phyloP scores from a whole-genome alignment of 202 grass and related monocot genomes.

The Bolboschoenoplectus hybrid region DNA sequence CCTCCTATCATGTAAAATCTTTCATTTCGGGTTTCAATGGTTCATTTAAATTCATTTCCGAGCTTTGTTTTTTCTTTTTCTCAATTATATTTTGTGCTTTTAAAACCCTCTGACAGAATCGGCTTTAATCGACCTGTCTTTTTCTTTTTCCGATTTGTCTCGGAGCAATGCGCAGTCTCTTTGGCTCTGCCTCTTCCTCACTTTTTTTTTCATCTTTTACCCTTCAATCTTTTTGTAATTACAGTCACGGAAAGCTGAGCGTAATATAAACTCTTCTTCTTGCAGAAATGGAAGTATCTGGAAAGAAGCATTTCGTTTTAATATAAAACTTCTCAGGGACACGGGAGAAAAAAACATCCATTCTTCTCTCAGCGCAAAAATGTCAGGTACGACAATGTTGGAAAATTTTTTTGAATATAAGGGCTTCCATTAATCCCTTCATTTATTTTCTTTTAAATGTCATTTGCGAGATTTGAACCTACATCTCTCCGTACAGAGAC shows the following conservation, averaged over 20 bases:
- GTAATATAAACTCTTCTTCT: neutral
- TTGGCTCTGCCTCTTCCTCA: constrained; percentile 6
- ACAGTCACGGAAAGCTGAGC: neutral
- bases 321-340: constrained; percentile 6
- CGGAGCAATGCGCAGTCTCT: neutral
- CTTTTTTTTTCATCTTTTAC: constrained; percentile 35
- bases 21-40: neutral
- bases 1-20: neutral
- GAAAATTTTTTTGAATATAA: neutral
- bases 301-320: neutral
- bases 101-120: constrained; percentile 33
- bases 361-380: constrained; percentile 32
- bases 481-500: no score
- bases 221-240: constrained; percentile 17
- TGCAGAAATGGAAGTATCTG: constrained; percentile 14
- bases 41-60: neutral
- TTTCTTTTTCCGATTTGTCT: constrained; percentile 35
- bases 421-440: no score
- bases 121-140: constrained; percentile 37
- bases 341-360: neutral
- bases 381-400: constrained; percentile 27
- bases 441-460: no score
- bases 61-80: neutral
- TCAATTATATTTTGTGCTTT: neutral
- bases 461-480: no score